phyloP scores from a whole-genome alignment of 306 rosid species.

The Psophocarpus tetragonolobus region DNA sequence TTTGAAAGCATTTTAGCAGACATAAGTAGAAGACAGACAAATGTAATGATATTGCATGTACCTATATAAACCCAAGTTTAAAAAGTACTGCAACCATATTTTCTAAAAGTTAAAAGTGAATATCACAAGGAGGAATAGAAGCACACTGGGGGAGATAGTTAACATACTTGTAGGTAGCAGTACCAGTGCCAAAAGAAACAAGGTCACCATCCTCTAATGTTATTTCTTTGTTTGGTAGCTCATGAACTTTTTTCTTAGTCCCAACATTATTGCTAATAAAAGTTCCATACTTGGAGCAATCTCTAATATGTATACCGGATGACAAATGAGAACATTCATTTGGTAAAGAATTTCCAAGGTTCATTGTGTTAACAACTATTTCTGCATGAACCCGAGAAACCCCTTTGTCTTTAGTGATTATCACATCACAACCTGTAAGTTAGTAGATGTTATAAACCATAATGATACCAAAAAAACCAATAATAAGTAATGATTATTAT shows the following conservation, averaged over 20 bases:
- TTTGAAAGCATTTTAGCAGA: constrained; percentile 18
- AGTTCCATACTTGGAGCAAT: constrained; percentile 94
- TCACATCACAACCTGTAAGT: constrained; percentile 78
- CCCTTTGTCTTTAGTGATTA: constrained; percentile 82
- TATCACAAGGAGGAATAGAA: constrained; percentile 19
- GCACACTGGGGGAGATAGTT: background rate
- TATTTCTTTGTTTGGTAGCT: constrained; percentile 76
- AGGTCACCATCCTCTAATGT: constrained; percentile 66
- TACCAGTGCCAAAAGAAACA: constrained; percentile 90
- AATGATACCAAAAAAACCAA: constrained; percentile 6
- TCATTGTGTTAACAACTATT: constrained; percentile 69
- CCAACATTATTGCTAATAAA: constrained; percentile 57
- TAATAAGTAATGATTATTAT: background rate
- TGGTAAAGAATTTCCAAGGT: constrained; percentile 35
- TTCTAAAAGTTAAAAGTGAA: constrained; percentile 5
- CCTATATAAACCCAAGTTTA: constrained; percentile 9
- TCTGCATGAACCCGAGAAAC: constrained; percentile 96
- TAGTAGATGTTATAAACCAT: constrained; percentile 5
- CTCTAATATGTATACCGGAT: constrained; percentile 51
- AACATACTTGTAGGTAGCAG: constrained; percentile 77
- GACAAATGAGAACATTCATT: constrained; percentile 37
- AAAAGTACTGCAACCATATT: constrained; percentile 13
- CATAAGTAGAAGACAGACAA: background rate
- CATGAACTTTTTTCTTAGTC: constrained; percentile 64
- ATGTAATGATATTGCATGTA: constrained; percentile 9